phyloP scores from a whole-genome alignment of 352 stramenopile species.

The Phytophthora macrochlamydospora region DNA sequence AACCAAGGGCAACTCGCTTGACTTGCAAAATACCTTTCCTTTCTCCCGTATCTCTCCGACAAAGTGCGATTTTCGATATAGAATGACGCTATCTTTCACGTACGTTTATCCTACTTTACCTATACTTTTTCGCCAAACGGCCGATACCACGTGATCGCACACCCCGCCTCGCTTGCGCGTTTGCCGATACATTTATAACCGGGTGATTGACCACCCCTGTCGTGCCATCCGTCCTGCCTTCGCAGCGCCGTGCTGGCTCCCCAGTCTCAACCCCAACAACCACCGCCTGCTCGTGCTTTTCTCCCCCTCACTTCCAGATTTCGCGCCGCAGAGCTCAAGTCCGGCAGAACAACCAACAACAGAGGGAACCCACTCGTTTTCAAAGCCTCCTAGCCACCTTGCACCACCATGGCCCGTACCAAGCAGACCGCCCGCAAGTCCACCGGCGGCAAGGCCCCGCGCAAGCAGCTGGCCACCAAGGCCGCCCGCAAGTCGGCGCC shows the following conservation, averaged over 20 bases:
- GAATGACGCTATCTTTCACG: too few species aligned
- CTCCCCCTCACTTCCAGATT: slow-evolving; percentile 2
- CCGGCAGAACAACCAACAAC: not conserved
- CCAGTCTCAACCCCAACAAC: not conserved
- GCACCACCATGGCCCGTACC: slow-evolving; percentile 83
- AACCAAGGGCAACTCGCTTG: too few species aligned
- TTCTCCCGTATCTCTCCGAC: too few species aligned
- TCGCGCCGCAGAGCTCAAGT: not conserved
- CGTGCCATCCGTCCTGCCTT: not conserved
- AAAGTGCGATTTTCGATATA: too few species aligned
- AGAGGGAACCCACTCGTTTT: not conserved
- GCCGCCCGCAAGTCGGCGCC: slow-evolving; percentile 88
- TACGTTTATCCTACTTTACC: too few species aligned
- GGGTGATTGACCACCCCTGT: not conserved
- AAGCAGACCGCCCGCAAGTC: slow-evolving; percentile 96
- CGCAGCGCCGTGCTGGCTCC: not conserved
- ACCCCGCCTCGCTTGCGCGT: not conserved
- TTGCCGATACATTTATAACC: slow-evolving; percentile 1
- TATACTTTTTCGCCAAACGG: not conserved
- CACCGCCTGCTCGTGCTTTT: not conserved
- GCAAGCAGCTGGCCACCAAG: slow-evolving; percentile 92
- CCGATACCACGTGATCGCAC: not conserved
- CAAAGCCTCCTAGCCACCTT: not conserved
- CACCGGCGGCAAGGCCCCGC: slow-evolving; percentile 90
- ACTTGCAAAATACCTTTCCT: too few species aligned